These are phyloP conservation scores for Aspergillus flavus DNA, from an alignment of 2,329 filamentous ascomycete genomes.

Conservation along the genomic window DNA sequence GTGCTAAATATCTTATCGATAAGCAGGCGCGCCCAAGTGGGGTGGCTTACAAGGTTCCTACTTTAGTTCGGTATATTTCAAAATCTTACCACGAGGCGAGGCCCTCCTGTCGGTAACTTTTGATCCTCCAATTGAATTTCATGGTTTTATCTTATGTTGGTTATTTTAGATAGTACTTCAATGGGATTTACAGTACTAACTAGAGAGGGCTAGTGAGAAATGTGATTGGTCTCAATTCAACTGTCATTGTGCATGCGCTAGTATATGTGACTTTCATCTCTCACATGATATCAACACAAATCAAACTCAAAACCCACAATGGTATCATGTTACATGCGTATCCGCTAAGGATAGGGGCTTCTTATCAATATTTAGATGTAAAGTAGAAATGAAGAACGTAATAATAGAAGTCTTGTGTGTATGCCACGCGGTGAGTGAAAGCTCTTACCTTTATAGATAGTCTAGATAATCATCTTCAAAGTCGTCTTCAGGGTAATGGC, in stretches of 20 bases:
- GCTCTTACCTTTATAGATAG: conserved; percentile 14
- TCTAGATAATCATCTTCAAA: conserved; percentile 52
- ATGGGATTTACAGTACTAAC: neutral
- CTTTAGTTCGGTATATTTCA: neutral
- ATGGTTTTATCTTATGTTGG: neutral
- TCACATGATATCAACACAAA: neutral
- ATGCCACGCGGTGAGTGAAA: neutral
- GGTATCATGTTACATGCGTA: neutral
- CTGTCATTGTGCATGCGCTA: neutral
- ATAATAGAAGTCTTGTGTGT: neutral
- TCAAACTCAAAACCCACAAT: neutral
- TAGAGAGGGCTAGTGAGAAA: neutral
- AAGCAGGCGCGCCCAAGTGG: conserved; percentile 16
- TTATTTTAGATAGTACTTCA: neutral
- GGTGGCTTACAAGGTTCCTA: neutral
- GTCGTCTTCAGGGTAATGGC: conserved; percentile 30
- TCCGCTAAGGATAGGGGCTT: neutral
- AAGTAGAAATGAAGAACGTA: neutral
- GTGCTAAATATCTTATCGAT: conserved; percentile 26
- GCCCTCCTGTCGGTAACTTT: neutral
- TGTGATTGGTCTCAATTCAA: neutral
- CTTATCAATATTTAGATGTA: neutral
- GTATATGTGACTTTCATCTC: neutral
- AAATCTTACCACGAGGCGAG: neutral
- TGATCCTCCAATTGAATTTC: neutral